Conservation (phyloP, 106 monocot genomes). For the Dioscorea zingiberensis region DNA sequence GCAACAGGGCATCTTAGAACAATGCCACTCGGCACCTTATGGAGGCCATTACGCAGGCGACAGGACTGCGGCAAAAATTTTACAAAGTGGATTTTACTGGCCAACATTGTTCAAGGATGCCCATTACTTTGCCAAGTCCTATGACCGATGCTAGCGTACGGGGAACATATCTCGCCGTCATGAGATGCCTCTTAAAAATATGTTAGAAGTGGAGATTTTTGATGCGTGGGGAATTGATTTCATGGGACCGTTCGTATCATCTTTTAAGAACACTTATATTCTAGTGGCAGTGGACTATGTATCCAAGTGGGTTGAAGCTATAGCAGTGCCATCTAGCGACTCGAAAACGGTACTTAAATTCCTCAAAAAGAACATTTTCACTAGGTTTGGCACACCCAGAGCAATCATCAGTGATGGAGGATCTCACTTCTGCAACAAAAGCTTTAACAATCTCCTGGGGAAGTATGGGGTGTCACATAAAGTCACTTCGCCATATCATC, state of each 20-base stretch:
- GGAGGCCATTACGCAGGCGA: neutral
- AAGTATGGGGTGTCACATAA: neutral
- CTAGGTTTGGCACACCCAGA: neutral
- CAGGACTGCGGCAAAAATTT: neutral
- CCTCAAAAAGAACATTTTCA: neutral
- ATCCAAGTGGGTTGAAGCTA: conserved; percentile 1
- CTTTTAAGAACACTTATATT: neutral
- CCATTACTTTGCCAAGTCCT: neutral
- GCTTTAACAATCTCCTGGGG: neutral
- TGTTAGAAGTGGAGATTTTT: no score
- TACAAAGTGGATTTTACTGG: neutral
- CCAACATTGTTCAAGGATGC: neutral
- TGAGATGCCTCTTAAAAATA: no score
- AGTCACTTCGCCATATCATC: neutral
- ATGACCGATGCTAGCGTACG: no score
- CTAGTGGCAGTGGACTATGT: conserved; percentile 1
- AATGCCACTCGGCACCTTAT: neutral
- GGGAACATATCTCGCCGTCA: no score
- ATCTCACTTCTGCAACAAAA: neutral
- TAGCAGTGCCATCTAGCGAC: neutral
- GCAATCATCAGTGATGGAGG: neutral
- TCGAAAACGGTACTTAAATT: neutral
- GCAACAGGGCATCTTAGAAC: neutral
- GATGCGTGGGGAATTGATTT: no score
- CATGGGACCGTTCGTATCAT: no score